phyloP scores from a whole-genome alignment of 495 filamentous ascomycete species.

The Friedmanniomyces endolithicus region DNA sequence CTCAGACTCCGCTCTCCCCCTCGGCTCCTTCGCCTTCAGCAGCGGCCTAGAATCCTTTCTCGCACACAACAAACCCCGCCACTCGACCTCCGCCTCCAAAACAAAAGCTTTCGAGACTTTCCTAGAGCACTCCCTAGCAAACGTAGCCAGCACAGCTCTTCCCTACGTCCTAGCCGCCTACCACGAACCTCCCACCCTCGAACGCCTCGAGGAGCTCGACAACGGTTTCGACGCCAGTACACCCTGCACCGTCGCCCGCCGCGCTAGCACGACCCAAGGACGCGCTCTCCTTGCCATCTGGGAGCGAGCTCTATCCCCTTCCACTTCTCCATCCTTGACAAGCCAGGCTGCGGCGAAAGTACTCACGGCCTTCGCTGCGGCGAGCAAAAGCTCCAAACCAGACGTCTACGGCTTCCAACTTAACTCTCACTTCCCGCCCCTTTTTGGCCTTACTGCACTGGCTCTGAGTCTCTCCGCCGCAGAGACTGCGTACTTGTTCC shows the following conservation, averaged over 20 bases:
- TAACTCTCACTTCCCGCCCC: conserved; percentile 59
- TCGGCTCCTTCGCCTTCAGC: conserved; percentile 96
- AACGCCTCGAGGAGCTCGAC: conserved; percentile 48
- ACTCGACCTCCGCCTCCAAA: conserved; percentile 23
- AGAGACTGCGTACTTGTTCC: conserved; percentile 71
- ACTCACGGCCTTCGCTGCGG: conserved; percentile 17
- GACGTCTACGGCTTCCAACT: conserved; percentile 7
- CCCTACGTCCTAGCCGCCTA: conserved; percentile 76
- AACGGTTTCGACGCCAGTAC: conserved; percentile 77
- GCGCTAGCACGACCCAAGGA: conserved; percentile 75
- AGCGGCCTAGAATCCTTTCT: conserved; percentile 89
- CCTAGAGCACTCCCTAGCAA: conserved; percentile 62
- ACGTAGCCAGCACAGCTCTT: conserved; percentile 64
- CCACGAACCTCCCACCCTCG: conserved; percentile 38
- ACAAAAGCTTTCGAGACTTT: conserved; percentile 51
- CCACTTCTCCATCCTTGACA: not conserved
- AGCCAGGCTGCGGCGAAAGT: conserved; percentile 1
- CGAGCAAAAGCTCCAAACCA: conserved; percentile 8
- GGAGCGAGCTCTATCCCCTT: conserved; percentile 41
- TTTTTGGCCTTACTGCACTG: conserved; percentile 63
- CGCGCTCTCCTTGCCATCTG: conserved; percentile 77
- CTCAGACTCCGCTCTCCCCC: conserved; percentile 85
- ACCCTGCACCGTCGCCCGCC: conserved; percentile 73
- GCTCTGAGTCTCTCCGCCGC: conserved; percentile 48
- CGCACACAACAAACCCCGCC: conserved; percentile 49